Evolutionary conservation across 2,329 filamentous ascomycete species (phyloP), one percentile per base, ranked within the genome.

Genomic region (Hypoxylon sp.): DNA sequence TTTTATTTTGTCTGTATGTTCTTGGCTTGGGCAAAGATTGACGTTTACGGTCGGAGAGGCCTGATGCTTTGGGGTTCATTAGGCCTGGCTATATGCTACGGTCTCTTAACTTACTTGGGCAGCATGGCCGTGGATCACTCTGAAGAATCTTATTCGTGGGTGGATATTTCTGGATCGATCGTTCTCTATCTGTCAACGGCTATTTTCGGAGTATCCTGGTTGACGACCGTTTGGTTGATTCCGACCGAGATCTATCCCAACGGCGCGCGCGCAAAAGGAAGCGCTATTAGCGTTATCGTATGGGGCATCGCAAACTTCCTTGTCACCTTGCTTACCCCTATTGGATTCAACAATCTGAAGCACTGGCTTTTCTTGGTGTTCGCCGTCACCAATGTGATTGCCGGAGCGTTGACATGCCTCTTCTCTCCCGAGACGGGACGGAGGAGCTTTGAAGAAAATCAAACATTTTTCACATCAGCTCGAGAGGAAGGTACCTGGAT

Each of bases 1-100:
- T 87, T 84, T 17, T 90, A 90, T 76, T 86, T 89, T 73, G 70
- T 85, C 53, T 83, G 88, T 70, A 90, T 90, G 88, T 89, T 87
- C 0, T 76, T 87, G 9, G 86, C 87, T 3, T 90, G 87, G 87
- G 76, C 88, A 17, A 80, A 87, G 9, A 88, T 90, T 67, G 86
- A 88, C 70, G 83, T 83, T 1, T 76, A 87, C 1, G 87, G 87
- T 8, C 83, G 87, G 2, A 83, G 87, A 22, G 83, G 82, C 47
- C 78, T 88, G 6, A 82, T 89, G 74, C 73, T 88, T 6, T 83
- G 83, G 70, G 86, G 86, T n/a, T 85, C 84, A 8, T 77, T 79
- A 5, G 80, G 83, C 0, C 77, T 89, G 4, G 82, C 83, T 1
- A 65, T 76, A 9, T 86, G 80, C 58, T 88, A 88, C 73, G 72